These are phyloP conservation scores for Udeniomyces megalosporus DNA, from an alignment of 768 basidiomycete genomes.

Conservation along the genomic window DNA sequence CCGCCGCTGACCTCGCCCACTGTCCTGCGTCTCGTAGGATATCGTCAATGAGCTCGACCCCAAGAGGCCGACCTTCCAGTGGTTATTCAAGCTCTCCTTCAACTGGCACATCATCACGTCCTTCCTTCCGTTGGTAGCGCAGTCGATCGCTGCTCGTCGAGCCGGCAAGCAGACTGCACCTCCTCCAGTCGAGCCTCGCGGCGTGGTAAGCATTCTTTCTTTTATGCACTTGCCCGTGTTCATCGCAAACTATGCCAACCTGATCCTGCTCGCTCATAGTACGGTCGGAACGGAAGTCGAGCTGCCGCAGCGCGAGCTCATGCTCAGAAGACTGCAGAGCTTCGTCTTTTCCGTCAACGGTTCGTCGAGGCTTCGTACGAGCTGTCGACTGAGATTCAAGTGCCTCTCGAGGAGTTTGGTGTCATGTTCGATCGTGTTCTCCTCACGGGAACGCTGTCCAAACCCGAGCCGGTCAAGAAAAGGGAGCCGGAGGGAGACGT, in stretches of 20 bases:
- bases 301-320: slow-evolving; percentile 12
- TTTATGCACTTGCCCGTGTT: too few relatives aligned
- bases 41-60: slow-evolving; percentile 27
- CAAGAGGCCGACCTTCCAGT: slow-evolving; percentile 29
- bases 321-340: slow-evolving; percentile 9
- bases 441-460: slow-evolving; percentile 23
- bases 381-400: slow-evolving; percentile 26
- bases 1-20: too few relatives aligned
- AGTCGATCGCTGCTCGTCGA: slow-evolving; percentile 19
- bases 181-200: too few relatives aligned
- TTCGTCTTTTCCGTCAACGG: slow-evolving; percentile 22
- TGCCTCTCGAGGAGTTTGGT: slow-evolving; percentile 27
- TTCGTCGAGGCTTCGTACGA: slow-evolving; percentile 28
- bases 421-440: slow-evolving; percentile 29
- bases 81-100: slow-evolving; percentile 30
- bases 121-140: slow-evolving; percentile 25
- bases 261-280: not conserved
- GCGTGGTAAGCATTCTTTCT: too few relatives aligned
- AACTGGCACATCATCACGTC: slow-evolving; percentile 28
- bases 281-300: slow-evolving; percentile 14
- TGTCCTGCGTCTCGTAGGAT: slow-evolving; percentile 17
- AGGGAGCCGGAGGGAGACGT: not conserved
- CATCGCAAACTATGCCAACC: too few relatives aligned
- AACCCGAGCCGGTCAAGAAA: not conserved
- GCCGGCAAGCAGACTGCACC: slow-evolving; percentile 5